phyloP scores from a whole-genome alignment of 1,284 basidiomycete species.

The Amylostereum areolatum region DNA sequence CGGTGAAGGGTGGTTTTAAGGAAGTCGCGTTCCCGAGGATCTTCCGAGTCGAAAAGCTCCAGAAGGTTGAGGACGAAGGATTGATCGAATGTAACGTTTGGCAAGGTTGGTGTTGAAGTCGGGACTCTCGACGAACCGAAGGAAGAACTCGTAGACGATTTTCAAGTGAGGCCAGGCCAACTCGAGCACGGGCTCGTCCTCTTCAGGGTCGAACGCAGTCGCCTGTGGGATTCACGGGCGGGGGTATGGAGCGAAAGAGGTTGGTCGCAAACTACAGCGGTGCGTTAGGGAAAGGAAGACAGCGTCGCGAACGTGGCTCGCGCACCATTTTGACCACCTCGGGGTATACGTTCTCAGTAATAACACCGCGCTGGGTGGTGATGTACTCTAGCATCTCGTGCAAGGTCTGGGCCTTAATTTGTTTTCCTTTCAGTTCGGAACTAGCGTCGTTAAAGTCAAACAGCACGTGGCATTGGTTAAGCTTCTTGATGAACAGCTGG shows the following conservation, averaged over 20 bases:
- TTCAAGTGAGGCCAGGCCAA: conserved; percentile 99
- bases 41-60: conserved; percentile 98
- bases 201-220: conserved; percentile 99
- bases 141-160: conserved; percentile 99
- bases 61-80: conserved; percentile 93
- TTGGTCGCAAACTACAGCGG: conserved; percentile 83
- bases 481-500: conserved; percentile 90
- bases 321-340: conserved; percentile 97
- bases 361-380: conserved; percentile 92
- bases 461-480: conserved; percentile 93
- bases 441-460: conserved; percentile 99
- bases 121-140: conserved; percentile 95
- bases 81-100: conserved; percentile 98
- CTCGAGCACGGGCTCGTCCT: conserved; percentile 98
- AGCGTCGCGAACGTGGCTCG: conserved; percentile 9
- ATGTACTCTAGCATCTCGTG: conserved; percentile 99
- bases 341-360: conserved; percentile 97
- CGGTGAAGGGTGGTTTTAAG: conserved; percentile 98
- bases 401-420: conserved; percentile 96
- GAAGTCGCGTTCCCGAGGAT: conserved; percentile 98
- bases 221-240: conserved; percentile 95
- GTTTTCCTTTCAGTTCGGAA: conserved; percentile 93
- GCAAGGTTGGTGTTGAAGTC: conserved; percentile 99
- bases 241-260: conserved; percentile 99
- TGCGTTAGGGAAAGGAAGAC: conserved; percentile 5